A percentile compares a stretch with the other conserved stretches of the same genome.
These are phyloP conservation scores for Sclerotinia minor DNA, from an alignment of 2,329 filamentous ascomycete genomes.

Conservation along the genomic window DNA sequence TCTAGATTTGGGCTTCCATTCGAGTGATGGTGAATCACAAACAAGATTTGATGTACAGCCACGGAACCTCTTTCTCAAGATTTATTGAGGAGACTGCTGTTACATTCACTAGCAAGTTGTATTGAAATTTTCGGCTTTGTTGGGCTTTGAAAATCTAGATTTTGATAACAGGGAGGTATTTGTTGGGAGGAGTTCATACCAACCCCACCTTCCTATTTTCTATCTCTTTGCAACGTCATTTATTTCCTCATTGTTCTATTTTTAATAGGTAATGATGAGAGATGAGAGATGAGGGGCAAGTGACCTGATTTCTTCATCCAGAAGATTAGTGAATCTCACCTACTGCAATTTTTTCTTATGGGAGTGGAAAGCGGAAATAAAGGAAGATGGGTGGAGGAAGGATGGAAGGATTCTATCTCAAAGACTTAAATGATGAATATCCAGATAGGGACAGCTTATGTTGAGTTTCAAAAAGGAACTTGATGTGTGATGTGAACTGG, in stretches of 20 bases:
- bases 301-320: not conserved
- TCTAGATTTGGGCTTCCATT: not conserved
- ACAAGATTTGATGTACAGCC: not conserved
- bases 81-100: not conserved
- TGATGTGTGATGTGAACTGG: constrained; percentile 88
- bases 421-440: constrained; percentile 78
- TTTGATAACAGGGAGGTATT: not conserved
- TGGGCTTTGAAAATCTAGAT: not conserved
- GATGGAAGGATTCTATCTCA: not conserved
- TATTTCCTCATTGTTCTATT: not conserved
- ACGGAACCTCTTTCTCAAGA: not conserved
- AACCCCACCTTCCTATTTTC: not conserved
- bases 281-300: not conserved
- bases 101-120: not conserved
- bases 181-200: not conserved
- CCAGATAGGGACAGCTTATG: constrained; percentile 99
- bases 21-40: not conserved
- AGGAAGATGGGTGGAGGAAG: too few relatives aligned
- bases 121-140: not conserved
- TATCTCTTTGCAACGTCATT: not conserved
- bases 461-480: constrained; percentile 43
- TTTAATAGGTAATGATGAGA: not conserved
- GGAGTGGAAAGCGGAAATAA: not conserved
- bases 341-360: not conserved
- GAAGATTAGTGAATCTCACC: not conserved